Evolutionary conservation across 352 stramenopile genomes (phyloP).

Genomic region (Globisporangium megalacanthum): DNA sequence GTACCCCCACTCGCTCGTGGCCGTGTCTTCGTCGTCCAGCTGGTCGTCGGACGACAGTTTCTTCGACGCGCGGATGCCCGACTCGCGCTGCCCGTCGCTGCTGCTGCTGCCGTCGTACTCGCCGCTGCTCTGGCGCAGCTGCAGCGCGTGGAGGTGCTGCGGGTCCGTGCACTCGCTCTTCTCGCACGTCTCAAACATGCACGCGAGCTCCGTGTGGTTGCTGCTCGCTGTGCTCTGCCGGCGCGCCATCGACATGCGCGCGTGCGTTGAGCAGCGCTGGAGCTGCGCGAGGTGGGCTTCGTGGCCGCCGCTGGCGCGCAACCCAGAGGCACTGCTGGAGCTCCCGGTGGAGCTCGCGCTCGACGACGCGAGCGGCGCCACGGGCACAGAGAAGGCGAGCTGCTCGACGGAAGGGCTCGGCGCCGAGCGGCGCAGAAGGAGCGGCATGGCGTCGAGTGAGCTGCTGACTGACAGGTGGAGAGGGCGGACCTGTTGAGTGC

Average conservation of each 20-base stretch:
- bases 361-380: conserved; percentile 20
- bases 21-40: conserved; percentile 29
- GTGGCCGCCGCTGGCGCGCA: conserved; percentile 7
- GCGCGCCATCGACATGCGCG: conserved; percentile 24
- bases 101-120: conserved; percentile 8
- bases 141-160: conserved; percentile 6
- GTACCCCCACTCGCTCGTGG: conserved; percentile 30
- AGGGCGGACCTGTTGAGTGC: neutral
- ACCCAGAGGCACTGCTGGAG: conserved; percentile 1
- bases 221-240: conserved; percentile 30
- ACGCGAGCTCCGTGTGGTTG: conserved; percentile 17
- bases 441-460: conserved; percentile 63
- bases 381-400: conserved; percentile 43
- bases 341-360: neutral
- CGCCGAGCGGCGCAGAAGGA: conserved; percentile 56
- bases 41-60: conserved; percentile 23
- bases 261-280: conserved; percentile 31
- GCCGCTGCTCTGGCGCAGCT: conserved; percentile 14
- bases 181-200: conserved; percentile 12
- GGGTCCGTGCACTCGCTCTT: conserved; percentile 15
- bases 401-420: conserved; percentile 70
- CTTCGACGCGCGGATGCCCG: conserved; percentile 24
- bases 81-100: conserved; percentile 8
- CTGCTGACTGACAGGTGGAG: neutral
- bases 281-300: conserved; percentile 18